Evolutionary conservation across 306 rosid genomes (phyloP).

Genomic region (Ormosia emarginata): DNA sequence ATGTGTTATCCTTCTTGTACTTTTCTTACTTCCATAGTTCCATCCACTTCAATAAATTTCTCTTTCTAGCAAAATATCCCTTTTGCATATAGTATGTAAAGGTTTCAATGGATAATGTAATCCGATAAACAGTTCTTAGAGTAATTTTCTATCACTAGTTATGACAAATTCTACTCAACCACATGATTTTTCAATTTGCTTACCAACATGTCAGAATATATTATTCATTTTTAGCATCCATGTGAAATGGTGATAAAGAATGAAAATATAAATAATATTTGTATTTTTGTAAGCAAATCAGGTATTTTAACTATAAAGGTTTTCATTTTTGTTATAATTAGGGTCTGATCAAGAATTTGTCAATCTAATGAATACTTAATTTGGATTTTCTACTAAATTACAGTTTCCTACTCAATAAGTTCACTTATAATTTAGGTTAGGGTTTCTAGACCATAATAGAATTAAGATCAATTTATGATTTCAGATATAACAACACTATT

Average conservation of each 20-base stretch:
- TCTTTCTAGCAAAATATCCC: background rate
- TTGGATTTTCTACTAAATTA: conserved; percentile 6
- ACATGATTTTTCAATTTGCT: background rate
- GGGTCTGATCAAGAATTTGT: background rate
- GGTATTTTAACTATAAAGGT: background rate
- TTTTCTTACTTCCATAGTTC: background rate
- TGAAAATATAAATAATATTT: background rate
- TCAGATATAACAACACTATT: background rate
- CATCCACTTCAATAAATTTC: background rate
- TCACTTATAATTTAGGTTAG: background rate
- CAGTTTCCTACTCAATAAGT: background rate
- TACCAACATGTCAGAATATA: background rate
- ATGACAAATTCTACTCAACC: background rate
- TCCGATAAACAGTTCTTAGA: background rate
- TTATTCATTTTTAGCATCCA: background rate
- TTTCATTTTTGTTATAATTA: background rate
- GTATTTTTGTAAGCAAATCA: background rate
- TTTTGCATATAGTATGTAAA: background rate
- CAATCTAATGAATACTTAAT: background rate
- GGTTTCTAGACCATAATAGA: background rate
- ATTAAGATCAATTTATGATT: background rate
- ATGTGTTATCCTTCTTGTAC: background rate
- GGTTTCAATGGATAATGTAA: background rate
- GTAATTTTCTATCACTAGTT: background rate
- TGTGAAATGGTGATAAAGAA: background rate